Base-by-base conservation (phyloP, 208 protist species). In the Trypanosoma congolense region DNA sequence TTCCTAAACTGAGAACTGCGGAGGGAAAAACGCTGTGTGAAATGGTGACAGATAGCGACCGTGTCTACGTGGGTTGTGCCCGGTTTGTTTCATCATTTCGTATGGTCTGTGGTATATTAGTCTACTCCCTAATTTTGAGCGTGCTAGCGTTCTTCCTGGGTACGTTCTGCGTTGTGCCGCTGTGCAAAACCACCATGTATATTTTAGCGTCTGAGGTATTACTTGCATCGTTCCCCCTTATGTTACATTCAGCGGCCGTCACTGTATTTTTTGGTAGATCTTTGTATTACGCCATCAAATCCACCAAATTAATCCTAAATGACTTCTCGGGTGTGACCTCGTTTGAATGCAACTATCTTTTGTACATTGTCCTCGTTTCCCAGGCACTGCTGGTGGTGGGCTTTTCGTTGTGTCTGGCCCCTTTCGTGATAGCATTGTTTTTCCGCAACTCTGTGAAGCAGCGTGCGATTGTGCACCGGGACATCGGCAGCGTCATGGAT, bases 21-120 rank as follows among this genome's bases (percentile, higher is more conserved):
- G 12, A 38, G 61, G 18, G 38, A 61, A 41, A 9, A 19, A 0
- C n/a, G 30, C n/a, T 29, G 26, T 84, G 77, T 61, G 36, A 72
- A 56, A 68, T 70, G 8, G 65, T 51, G 3, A 46, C 47, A 9
- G 49, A 38, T 56, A 9, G 58, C 77, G 57, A 62, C 56, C 3
- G 65, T 55, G 51, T 59, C 58, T 45, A 10, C 30, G 56, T 54
- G 10, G n/a, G 45, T 29, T 85, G 74, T 41, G 81, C 77, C 26
- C 65, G 68, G 16, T 85, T 89, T 46, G 73, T 76, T 18, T 74
- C 81, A 55, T 55, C 53, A 2, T 83, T 75, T 56, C 70, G 80
- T 53, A 47, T 59, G 6, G 68, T 80, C 41, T 80, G 71, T 56
- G 73, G 74, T 26, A 61, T 84, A 28, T 62, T 73, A 22, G 38